These are phyloP conservation scores for Raddia distichophylla DNA, from an alignment of 176 grass and related monocot species.

Conservation along the genomic window DNA sequence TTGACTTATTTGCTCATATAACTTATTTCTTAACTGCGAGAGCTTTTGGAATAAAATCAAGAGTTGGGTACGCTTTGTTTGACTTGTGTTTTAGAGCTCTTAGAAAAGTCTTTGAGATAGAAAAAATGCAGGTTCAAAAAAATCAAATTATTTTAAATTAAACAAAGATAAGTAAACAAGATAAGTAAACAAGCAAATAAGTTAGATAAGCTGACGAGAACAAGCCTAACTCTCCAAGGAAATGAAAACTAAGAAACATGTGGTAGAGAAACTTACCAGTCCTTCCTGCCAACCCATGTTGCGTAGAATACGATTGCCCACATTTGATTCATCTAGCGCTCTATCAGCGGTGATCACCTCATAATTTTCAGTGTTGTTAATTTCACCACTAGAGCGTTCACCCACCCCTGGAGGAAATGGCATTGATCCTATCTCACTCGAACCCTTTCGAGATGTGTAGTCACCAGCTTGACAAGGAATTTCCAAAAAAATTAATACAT, in stretches of 20 bases:
- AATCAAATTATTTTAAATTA: not conserved
- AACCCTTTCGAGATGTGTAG: slow-evolving; percentile 68
- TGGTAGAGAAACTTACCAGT: slow-evolving; percentile 49
- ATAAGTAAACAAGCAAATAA: too few relatives aligned
- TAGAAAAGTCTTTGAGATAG: not conserved
- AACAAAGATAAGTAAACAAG: too few relatives aligned
- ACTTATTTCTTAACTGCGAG: too few relatives aligned
- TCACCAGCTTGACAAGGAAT: slow-evolving; percentile 92
- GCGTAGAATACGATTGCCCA: slow-evolving; percentile 92
- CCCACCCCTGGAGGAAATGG: slow-evolving; percentile 98
- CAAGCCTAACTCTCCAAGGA: not conserved
- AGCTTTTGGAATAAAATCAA: too few relatives aligned
- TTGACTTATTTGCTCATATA: too few relatives aligned
- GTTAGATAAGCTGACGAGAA: too few relatives aligned
- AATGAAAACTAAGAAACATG: slow-evolving; percentile 8
- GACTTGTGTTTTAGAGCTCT: too few relatives aligned
- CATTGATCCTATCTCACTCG: slow-evolving; percentile 82
- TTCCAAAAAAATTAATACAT: slow-evolving; percentile 74
- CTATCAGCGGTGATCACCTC: slow-evolving; percentile 88
- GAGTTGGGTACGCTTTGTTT: too few relatives aligned
- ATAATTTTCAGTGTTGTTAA: slow-evolving; percentile 69
- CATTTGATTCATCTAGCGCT: slow-evolving; percentile 90
- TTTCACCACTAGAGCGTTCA: slow-evolving; percentile 72
- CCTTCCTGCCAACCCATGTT: slow-evolving; percentile 94
- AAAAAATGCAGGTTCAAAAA: slow-evolving; percentile 4